Conservation (phyloP, 257 asterid species). For the Echites panduratus region DNA sequence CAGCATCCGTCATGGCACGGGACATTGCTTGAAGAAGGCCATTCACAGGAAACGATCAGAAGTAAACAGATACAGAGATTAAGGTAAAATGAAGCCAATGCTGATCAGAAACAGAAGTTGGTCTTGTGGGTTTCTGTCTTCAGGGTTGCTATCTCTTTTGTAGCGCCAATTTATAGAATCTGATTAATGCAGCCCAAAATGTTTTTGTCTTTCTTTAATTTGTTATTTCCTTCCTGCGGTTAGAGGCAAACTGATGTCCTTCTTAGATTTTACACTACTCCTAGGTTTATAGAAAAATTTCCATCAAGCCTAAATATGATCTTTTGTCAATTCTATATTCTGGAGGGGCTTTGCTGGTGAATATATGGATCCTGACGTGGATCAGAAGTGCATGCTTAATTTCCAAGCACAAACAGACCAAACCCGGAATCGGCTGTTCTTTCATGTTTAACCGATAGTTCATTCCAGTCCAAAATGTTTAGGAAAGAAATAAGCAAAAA, state of each 20-base stretch:
- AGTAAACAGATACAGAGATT: neutral
- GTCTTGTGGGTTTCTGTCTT: neutral
- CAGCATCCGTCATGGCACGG: neutral
- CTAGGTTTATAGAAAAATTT: neutral
- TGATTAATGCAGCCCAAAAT: neutral
- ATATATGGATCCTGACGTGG: neutral
- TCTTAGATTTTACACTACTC: neutral
- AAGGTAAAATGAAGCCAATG: constrained; percentile 1
- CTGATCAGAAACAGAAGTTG: neutral
- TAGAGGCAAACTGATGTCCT: neutral
- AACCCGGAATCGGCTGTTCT: neutral
- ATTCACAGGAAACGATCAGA: constrained; percentile 26
- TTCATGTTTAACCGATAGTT: neutral
- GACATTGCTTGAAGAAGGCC: constrained; percentile 21
- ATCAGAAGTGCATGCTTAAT: neutral
- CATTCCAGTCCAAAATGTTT: constrained; percentile 4
- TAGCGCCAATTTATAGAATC: neutral
- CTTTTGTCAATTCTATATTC: neutral
- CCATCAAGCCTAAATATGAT: neutral
- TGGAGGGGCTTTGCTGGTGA: too few species aligned
- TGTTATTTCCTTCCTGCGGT: constrained; percentile 9
- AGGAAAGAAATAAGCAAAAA: neutral
- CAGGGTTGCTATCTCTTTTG: neutral
- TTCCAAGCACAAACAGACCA: neutral
- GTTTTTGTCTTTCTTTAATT: neutral